These are phyloP conservation scores for Calycina herbarum DNA, from an alignment of 2,329 filamentous ascomycete species.

Conservation along the genomic window DNA sequence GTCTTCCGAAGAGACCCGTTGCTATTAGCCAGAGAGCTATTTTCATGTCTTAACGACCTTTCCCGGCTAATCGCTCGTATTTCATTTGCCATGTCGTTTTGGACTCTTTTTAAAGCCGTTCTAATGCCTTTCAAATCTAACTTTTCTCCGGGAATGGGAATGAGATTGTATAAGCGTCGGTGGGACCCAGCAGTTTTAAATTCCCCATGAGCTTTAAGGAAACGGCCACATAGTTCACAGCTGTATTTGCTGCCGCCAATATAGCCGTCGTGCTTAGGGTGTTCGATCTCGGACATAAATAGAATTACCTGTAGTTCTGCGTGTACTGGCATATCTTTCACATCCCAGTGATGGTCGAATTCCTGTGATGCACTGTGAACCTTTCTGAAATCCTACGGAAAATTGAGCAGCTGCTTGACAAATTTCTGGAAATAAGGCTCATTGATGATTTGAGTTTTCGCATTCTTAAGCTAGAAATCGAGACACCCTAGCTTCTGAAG, in stretches of 20 bases:
- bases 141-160: neutral
- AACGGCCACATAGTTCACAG: neutral
- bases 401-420: too few species aligned
- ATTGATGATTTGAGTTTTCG: too few species aligned
- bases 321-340: too few species aligned
- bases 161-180: neutral
- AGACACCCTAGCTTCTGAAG: too few species aligned
- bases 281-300: neutral
- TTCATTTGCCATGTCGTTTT: neutral
- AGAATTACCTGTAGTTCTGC: neutral
- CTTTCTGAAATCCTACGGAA: too few species aligned
- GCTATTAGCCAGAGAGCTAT: neutral
- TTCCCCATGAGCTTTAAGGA: neutral
- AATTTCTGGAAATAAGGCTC: too few species aligned
- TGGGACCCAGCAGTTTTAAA: neutral
- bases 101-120: neutral
- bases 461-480: too few species aligned
- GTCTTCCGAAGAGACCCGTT: too few species aligned
- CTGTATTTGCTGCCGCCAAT: neutral
- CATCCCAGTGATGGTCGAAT: too few species aligned
- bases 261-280: neutral
- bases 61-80: neutral
- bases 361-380: too few species aligned
- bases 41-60: neutral
- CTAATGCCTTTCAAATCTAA: neutral